Base-by-base conservation (phyloP, 441 rosid genomes). In the Isatis lusitanica region DNA sequence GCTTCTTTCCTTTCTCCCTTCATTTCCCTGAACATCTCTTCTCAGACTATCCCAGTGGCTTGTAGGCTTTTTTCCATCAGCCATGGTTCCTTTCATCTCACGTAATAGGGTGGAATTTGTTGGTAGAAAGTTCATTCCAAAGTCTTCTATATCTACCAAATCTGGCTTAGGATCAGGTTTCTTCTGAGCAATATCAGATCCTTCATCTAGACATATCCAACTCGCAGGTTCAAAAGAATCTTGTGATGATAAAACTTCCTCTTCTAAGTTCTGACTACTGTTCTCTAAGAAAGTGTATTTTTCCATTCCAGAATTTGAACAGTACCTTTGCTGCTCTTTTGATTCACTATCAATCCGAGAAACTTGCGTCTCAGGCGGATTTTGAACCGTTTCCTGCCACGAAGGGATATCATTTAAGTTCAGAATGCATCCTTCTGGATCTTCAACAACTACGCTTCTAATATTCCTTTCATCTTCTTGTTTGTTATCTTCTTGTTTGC, bases 31-130 rank as follows among this genome's bases (percentile, higher is more conserved):
- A 59, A 72, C 97, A 43, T 87, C 78, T 68, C 73, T 85, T 75
- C 99, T 84, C 70, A 96, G 79, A 51, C 66, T 66, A 69, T 96
- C 99, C 99, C 99, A 96, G 75, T 96, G 90, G 77, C 81, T 51
- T 76, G 76, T 76, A 66, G 83, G 81, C 58, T 82, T 90, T 68
- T 81, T 85, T 66, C 79, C 84, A 35, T 50, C 73, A 68, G 67
- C 80, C 72, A 79, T 78, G 66, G 79, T 88, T 66, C 79, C 82
- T 77, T 79, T 83, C 68, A 81, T 88, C 77, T 87, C 83, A 79
- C 83, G 86, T 56, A 70, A 67, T 55, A 73, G 33, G 28, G 73
- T 82, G 66, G 74, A 44, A 51, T 75, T 81, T 65, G 73, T 50
- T 21, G 56, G 56, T 24, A 4, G 13, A 50, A 10, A 6, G 36